These are phyloP conservation scores for Wickerhamomyces ciferrii DNA, from an alignment of 805 yeast species.

Conservation along the genomic window DNA sequence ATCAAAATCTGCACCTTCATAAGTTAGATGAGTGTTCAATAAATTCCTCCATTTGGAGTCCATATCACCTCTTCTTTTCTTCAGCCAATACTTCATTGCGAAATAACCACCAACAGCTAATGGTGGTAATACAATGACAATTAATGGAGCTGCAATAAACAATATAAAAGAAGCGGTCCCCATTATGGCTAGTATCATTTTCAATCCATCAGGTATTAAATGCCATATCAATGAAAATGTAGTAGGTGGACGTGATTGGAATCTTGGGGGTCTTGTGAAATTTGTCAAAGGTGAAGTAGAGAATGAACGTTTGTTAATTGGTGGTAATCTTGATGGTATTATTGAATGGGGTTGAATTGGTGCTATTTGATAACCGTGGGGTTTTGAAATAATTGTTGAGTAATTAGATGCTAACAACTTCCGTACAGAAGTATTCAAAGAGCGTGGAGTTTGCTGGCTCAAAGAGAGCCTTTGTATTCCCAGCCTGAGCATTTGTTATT, in stretches of 20 bases:
- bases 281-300: background rate
- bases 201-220: conserved; percentile 9
- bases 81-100: conserved; percentile 3
- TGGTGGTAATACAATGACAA: conserved; percentile 19
- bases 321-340: too few species aligned
- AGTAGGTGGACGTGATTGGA: conserved; percentile 11
- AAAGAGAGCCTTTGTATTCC: background rate
- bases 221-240: conserved; percentile 4
- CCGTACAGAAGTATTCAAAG: background rate
- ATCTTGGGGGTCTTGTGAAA: conserved; percentile 7
- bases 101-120: conserved; percentile 16
- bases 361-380: background rate
- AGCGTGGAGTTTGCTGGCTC: background rate
- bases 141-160: conserved; percentile 15
- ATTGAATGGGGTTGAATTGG: background rate
- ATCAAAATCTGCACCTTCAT: conserved; percentile 12
- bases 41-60: conserved; percentile 9
- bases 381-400: background rate
- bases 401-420: background rate
- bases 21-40: conserved; percentile 11
- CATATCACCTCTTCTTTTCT: conserved; percentile 10
- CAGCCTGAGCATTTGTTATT: background rate
- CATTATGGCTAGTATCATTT: conserved; percentile 3
- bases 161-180: conserved; percentile 10
- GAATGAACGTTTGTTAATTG: background rate